Base-by-base conservation (phyloP, 116 monocot genomes). In the Posidonia oceanica region DNA sequence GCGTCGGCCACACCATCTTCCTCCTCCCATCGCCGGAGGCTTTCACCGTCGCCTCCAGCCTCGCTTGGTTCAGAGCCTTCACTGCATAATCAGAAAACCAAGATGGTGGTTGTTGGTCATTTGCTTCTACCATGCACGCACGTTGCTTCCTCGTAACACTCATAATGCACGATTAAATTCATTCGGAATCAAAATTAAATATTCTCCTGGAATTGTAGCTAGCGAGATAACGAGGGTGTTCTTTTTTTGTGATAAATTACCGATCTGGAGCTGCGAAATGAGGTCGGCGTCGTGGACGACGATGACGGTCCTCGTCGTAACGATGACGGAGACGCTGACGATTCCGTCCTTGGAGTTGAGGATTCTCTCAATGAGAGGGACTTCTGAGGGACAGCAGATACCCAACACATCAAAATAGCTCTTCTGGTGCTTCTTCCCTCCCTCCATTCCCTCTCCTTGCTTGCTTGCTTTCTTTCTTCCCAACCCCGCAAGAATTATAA, bases 361-460 rank as follows among this genome's bases (percentile, higher is more conserved):
- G 40, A 89, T 89, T 52, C 79, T 91, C 82, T 92, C 89, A 17
- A 97, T 77, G 12, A 97, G 75, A 4, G 85, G 83, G 39, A 87
- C 84, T 59, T 97, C 97, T 22, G 92, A 85, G 15, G 97, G 74
- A 80, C 97, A 97, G 63, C 97, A 97, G 68, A 97, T 76, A 13
- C 97, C 97, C 40, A 97, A 52, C 16, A 97, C 97, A 74, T 97
- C 97, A 59, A 97, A 97, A 71, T 97, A 97, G 75, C 92, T 92
- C 85, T 89, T 97, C 51, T 92, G 80, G 14, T 70, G 56, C 56
- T 74, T 68, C 22, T 41, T 59, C 52, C 14, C 36, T 17, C 6
- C 4, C 29, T 44, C 21, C 59, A 3, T 12, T 59, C 8, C 63
- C 39, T 51, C 20, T 42, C 20, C 57, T 61, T 39, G 48, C 38